These are phyloP conservation scores for Pisolithus microcarpus DNA, from an alignment of 768 basidiomycete genomes.

Conservation along the genomic window DNA sequence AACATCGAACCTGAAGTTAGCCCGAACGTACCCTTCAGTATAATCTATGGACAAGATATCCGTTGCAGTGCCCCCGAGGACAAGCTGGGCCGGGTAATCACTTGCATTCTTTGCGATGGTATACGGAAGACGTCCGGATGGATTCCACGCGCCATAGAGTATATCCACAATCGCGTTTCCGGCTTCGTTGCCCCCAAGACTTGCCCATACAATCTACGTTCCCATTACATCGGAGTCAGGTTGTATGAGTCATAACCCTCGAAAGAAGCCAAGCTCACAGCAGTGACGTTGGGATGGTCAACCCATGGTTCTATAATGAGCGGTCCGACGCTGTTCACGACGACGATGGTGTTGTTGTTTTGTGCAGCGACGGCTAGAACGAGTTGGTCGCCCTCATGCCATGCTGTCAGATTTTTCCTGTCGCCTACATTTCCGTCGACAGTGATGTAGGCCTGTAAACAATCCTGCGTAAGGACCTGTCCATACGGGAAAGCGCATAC, in stretches of 20 bases:
- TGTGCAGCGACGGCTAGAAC: constrained; percentile 55
- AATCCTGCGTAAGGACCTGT: not conserved
- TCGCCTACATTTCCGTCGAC: constrained; percentile 48
- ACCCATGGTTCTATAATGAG: constrained; percentile 66
- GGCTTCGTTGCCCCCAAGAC: constrained; percentile 65
- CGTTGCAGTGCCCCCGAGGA: constrained; percentile 15
- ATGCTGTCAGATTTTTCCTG: constrained; percentile 36
- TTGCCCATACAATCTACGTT: constrained; percentile 39
- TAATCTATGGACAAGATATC: constrained; percentile 50
- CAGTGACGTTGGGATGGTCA: constrained; percentile 65
- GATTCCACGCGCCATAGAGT: constrained; percentile 70
- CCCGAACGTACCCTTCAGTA: constrained; percentile 36
- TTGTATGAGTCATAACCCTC: constrained; percentile 12
- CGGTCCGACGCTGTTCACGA: constrained; percentile 73
- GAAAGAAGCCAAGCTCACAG: constrained; percentile 35
- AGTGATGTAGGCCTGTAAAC: constrained; percentile 38
- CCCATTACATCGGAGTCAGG: constrained; percentile 9
- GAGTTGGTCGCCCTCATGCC: constrained; percentile 29
- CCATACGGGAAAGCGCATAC: not conserved
- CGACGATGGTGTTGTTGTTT: constrained; percentile 72
- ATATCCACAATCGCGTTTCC: constrained; percentile 75
- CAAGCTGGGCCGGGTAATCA: constrained; percentile 46
- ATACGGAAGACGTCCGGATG: constrained; percentile 63
- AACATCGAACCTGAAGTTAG: too few species aligned
- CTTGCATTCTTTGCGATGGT: constrained; percentile 55